Conservation (phyloP, 345 rosid genomes). For the Hibiscus trionum region DNA sequence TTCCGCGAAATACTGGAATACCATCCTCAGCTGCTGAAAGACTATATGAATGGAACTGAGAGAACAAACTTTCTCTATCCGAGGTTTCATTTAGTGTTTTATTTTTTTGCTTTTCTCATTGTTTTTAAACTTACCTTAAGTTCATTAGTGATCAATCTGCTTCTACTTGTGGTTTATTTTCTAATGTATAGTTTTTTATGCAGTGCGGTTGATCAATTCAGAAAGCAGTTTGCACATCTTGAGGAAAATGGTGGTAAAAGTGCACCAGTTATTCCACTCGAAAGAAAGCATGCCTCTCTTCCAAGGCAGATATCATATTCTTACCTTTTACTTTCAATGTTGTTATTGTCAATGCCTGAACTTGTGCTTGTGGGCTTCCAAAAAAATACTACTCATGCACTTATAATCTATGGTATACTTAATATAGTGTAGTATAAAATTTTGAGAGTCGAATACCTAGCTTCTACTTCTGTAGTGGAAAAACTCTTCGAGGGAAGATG, state of each 20-base stretch:
- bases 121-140: neutral
- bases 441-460: neutral
- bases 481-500: neutral
- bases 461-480: neutral
- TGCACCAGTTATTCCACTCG: slow-evolving; percentile 59
- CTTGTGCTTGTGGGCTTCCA: neutral
- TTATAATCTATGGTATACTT: neutral
- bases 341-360: neutral
- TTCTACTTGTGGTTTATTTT: slow-evolving; percentile 6
- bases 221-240: slow-evolving; percentile 85
- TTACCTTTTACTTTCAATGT: neutral
- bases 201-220: slow-evolving; percentile 94
- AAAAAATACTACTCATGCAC: neutral
- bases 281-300: slow-evolving; percentile 86
- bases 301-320: slow-evolving; percentile 47
- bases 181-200: slow-evolving; percentile 11
- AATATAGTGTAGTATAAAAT: neutral
- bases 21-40: slow-evolving; percentile 91
- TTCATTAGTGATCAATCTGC: neutral
- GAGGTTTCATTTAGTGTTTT: slow-evolving; percentile 39
- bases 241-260: slow-evolving; percentile 80
- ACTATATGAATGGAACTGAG: slow-evolving; percentile 76
- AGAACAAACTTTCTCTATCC: slow-evolving; percentile 88
- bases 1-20: slow-evolving; percentile 88
- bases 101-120: neutral